phyloP scores from a whole-genome alignment of 1,284 basidiomycete genomes.

The Cystobasidium pallidum region DNA sequence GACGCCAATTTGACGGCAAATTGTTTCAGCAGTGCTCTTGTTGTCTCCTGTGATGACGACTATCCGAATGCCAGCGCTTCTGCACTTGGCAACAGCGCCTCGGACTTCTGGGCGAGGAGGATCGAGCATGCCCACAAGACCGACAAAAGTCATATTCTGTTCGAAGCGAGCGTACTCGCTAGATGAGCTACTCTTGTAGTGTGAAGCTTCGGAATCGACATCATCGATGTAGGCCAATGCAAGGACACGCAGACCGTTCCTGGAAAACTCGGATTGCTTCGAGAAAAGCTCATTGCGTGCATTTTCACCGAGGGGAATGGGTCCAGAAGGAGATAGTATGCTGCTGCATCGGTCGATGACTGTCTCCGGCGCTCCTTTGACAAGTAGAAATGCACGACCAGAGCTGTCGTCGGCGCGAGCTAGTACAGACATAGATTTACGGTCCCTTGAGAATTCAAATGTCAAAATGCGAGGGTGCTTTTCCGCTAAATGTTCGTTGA shows the following conservation, averaged over 20 bases:
- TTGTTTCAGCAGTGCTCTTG: constrained; percentile 95
- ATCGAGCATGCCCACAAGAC: constrained; percentile 95
- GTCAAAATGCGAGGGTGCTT: constrained; percentile 79
- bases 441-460: constrained; percentile 95
- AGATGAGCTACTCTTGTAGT: constrained; percentile 77
- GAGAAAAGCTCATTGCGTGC: constrained; percentile 66
- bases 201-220: constrained; percentile 71
- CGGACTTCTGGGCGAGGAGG: constrained; percentile 94
- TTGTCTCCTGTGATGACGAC: constrained; percentile 99
- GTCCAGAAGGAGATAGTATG: constrained; percentile 69
- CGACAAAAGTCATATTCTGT: constrained; percentile 87
- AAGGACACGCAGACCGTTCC: constrained; percentile 82
- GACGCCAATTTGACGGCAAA: constrained; percentile 93
- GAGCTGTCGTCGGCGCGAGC: constrained; percentile 65
- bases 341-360: constrained; percentile 84
- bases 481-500: constrained; percentile 79
- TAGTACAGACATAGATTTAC: constrained; percentile 98
- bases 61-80: constrained; percentile 89
- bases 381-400: constrained; percentile 68
- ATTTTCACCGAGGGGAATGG: constrained; percentile 66
- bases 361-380: constrained; percentile 95
- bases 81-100: constrained; percentile 84
- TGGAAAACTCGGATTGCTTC: constrained; percentile 73
- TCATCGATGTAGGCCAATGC: constrained; percentile 86
- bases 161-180: constrained; percentile 87